Conservation (phyloP, 1,284 basidiomycete genomes). For the Kalmanozyma brasiliensis region DNA sequence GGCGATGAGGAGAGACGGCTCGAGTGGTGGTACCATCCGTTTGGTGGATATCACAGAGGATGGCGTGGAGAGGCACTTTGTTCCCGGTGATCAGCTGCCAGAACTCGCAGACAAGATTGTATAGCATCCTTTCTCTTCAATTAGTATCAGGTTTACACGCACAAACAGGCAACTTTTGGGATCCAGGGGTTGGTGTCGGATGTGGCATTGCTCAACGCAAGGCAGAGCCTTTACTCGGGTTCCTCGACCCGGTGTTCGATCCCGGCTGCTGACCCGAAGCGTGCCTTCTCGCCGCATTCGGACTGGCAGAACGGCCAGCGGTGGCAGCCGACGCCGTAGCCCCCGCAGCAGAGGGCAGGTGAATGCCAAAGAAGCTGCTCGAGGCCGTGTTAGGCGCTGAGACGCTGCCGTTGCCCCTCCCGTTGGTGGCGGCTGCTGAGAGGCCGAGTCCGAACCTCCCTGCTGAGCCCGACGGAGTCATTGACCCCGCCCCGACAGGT, state of each 20-base stretch:
- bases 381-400: slow-evolving; percentile 15
- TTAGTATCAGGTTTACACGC: background rate
- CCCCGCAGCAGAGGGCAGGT: slow-evolving; percentile 19
- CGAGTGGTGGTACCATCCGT: slow-evolving; percentile 95
- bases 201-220: slow-evolving; percentile 10
- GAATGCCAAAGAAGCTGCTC: slow-evolving; percentile 49
- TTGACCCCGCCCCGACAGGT: slow-evolving; percentile 1
- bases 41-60: slow-evolving; percentile 96
- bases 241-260: slow-evolving; percentile 31
- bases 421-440: slow-evolving; percentile 3
- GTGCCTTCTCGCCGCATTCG: slow-evolving; percentile 24
- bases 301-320: slow-evolving; percentile 14
- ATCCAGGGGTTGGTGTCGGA: background rate
- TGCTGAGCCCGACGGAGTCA: slow-evolving; percentile 12
- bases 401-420: background rate
- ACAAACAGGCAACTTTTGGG: background rate
- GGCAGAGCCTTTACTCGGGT: slow-evolving; percentile 36
- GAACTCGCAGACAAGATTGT: slow-evolving; percentile 58
- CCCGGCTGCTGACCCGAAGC: slow-evolving; percentile 10
- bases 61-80: slow-evolving; percentile 88
- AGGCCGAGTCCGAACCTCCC: slow-evolving; percentile 33
- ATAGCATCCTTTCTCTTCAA: slow-evolving; percentile 12
- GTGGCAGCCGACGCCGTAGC: slow-evolving; percentile 6
- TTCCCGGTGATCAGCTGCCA: slow-evolving; percentile 77
- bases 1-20: slow-evolving; percentile 97